Evolutionary conservation across 495 filamentous ascomycete genomes (phyloP).

Genomic region (Bryoglossum gracile): DNA sequence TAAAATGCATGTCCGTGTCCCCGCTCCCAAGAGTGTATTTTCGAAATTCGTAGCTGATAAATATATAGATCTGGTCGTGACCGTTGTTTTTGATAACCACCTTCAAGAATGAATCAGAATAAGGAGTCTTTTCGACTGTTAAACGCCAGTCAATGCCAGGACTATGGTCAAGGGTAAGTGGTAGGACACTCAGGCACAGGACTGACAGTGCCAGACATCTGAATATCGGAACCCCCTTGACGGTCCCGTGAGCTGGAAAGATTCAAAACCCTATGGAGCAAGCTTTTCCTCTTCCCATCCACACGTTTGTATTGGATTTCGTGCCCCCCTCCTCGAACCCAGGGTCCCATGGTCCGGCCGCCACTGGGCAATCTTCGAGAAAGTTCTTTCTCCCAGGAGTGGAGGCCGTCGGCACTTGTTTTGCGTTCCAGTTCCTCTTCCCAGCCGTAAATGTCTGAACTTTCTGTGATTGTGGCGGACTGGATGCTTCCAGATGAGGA

Average conservation of each 20-base stretch:
- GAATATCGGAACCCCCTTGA: constrained; percentile 2
- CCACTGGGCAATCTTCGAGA: constrained; percentile 12
- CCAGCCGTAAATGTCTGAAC: constrained; percentile 25
- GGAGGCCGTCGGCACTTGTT: constrained; percentile 12
- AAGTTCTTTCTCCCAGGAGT: constrained; percentile 6
- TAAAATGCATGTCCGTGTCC: neutral
- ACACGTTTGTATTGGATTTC: constrained; percentile 14
- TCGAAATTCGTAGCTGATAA: neutral
- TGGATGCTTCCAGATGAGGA: constrained; percentile 16
- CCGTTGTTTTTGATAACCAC: neutral
- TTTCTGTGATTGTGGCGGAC: constrained; percentile 10
- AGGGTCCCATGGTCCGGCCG: constrained; percentile 12
- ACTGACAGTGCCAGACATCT: constrained; percentile 1
- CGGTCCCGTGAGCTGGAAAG: constrained; percentile 6
- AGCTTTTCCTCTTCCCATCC: constrained; percentile 30
- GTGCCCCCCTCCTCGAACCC: constrained; percentile 2
- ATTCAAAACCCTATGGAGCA: constrained; percentile 39
- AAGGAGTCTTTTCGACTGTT: neutral
- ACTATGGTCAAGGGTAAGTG: neutral
- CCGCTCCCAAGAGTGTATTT: neutral
- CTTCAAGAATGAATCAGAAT: neutral
- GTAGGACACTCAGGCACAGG: neutral
- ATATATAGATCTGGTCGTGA: neutral
- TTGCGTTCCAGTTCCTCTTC: constrained; percentile 25
- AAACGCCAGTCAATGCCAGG: constrained; percentile 14